Percentiles rank a stretch among this genome's conserved stretches.
These are phyloP conservation scores for Quaeritorhiza haematococci DNA, from an alignment of 371 early-diverging fungal species.

Conservation along the genomic window DNA sequence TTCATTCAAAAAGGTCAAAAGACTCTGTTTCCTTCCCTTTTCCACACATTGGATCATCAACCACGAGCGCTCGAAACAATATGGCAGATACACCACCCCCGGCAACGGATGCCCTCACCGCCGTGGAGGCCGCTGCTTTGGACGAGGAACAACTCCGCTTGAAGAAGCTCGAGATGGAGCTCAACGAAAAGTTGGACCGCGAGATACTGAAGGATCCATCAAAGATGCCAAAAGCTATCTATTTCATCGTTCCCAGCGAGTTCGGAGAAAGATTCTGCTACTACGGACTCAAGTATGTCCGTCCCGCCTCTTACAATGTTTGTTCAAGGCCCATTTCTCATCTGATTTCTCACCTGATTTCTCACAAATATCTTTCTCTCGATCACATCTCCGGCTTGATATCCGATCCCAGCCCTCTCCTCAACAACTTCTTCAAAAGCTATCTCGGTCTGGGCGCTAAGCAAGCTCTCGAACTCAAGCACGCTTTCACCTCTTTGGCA, in stretches of 20 bases:
- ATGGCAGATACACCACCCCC: too few species aligned
- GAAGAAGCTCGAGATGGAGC: too few species aligned
- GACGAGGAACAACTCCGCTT: too few species aligned
- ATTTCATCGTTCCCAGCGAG: slow-evolving; percentile 27
- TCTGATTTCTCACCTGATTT: background rate
- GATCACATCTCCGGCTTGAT: background rate
- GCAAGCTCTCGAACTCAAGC: background rate
- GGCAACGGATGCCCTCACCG: too few species aligned
- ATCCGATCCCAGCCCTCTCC: slow-evolving; percentile 33
- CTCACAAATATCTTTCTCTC: background rate
- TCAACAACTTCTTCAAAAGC: slow-evolving; percentile 26
- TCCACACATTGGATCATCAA: too few species aligned
- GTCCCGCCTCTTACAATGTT: background rate
- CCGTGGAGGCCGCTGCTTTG: too few species aligned
- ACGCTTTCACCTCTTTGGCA: slow-evolving; percentile 46
- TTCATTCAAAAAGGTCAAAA: too few species aligned
- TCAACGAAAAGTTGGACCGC: slow-evolving; percentile 25
- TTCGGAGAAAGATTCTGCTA: slow-evolving; percentile 25
- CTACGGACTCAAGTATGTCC: background rate
- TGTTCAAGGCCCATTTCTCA: background rate
- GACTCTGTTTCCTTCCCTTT: too few species aligned
- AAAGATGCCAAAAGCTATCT: slow-evolving; percentile 24
- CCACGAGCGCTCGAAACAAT: too few species aligned
- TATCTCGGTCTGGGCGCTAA: slow-evolving; percentile 6
- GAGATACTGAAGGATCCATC: slow-evolving; percentile 19